A percentile compares a stretch with the other conserved stretches of the same genome.
Conservation (phyloP, 225 moss, liverwort and hornwort species). For the Bryoerythrophyllum caledonicum region DNA sequence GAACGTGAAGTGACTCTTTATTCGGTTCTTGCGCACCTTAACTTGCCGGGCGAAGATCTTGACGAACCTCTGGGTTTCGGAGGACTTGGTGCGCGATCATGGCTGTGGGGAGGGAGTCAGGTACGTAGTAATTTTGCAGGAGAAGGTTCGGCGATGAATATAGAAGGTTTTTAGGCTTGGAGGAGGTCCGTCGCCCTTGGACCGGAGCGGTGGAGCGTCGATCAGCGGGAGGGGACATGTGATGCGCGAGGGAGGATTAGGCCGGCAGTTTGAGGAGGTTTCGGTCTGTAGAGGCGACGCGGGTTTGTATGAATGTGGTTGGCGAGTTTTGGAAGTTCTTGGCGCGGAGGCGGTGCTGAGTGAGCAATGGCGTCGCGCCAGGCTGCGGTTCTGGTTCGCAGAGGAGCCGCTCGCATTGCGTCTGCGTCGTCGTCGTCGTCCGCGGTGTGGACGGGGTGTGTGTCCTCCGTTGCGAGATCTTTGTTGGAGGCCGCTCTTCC, state of each 20-base stretch:
- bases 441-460: neutral
- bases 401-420: constrained; percentile 30
- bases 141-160: neutral
- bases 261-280: neutral
- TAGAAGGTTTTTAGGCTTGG: neutral
- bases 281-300: neutral
- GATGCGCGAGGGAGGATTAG: neutral
- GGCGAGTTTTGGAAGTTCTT: neutral
- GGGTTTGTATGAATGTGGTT: constrained; percentile 1
- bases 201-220: neutral
- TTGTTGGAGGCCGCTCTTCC: neutral
- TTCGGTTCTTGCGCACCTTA: neutral
- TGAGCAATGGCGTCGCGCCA: constrained; percentile 14
- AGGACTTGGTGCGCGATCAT: neutral
- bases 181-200: neutral
- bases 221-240: neutral
- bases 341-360: neutral
- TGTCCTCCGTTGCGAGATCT: constrained; percentile 8
- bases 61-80: neutral
- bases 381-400: constrained; percentile 29
- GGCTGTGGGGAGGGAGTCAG: neutral
- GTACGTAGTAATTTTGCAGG: neutral
- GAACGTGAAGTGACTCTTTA: neutral
- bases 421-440: constrained; percentile 6
- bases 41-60: neutral